These are phyloP conservation scores for Irpex sp. DNA, from an alignment of 1,284 basidiomycete species.

Conservation along the genomic window DNA sequence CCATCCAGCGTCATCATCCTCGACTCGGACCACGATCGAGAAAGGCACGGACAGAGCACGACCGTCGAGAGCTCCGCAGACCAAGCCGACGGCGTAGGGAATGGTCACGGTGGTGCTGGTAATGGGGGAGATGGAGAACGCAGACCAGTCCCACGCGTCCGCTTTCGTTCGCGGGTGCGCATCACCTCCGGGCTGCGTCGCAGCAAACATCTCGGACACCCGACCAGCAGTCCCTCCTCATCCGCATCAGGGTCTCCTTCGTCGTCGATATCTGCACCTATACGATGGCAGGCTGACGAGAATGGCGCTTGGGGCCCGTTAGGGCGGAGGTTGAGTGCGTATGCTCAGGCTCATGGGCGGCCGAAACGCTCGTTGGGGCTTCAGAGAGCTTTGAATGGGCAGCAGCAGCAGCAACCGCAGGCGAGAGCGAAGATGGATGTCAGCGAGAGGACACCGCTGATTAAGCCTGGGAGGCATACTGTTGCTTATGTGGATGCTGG, in stretches of 20 bases:
- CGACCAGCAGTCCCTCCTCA: conserved; percentile 29
- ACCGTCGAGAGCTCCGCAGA: conserved; percentile 15
- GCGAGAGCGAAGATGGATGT: conserved; percentile 11
- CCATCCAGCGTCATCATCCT: conserved; percentile 26
- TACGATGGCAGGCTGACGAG: conserved; percentile 53
- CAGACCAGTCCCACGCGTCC: conserved; percentile 36
- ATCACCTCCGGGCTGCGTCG: conserved; percentile 45
- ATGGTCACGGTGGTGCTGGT: no score
- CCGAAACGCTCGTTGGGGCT: conserved; percentile 18
- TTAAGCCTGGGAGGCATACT: conserved; percentile 14
- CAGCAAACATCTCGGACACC: conserved; percentile 21
- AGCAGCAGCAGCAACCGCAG: not conserved
- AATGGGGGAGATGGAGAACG: not conserved
- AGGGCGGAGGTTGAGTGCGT: conserved; percentile 47
- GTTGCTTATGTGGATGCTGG: conserved; percentile 16
- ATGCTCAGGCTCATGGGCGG: conserved; percentile 25
- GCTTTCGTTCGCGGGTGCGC: conserved; percentile 53
- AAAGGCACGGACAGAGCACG: conserved; percentile 6
- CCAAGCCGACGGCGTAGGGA: not conserved
- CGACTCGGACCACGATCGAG: conserved; percentile 3
- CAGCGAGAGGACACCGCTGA: conserved; percentile 31
- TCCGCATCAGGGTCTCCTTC: conserved; percentile 59
- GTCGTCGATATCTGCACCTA: conserved; percentile 70
- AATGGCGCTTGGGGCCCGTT: conserved; percentile 54
- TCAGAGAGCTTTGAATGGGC: not conserved